A percentile compares a stretch with the other conserved stretches of the same genome.
These are phyloP conservation scores for Hypoxylon sp. DNA, from an alignment of 2,329 filamentous ascomycete species.

Conservation along the genomic window DNA sequence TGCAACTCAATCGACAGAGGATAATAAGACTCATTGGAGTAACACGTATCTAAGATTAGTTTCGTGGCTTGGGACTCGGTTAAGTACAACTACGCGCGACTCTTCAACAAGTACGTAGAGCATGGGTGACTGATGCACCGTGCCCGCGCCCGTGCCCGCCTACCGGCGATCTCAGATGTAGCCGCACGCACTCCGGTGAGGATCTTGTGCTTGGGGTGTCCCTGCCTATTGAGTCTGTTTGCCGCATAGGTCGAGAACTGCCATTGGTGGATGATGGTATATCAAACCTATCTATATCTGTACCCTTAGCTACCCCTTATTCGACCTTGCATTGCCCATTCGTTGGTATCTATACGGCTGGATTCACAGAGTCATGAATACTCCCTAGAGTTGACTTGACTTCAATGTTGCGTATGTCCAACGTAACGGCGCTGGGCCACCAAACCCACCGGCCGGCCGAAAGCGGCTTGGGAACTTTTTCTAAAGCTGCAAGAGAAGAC, in stretches of 20 bases:
- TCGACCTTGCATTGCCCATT: conserved; percentile 9
- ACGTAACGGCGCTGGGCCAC: conserved; percentile 37
- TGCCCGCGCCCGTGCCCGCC: conserved; percentile 15
- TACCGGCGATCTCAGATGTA: conserved; percentile 31
- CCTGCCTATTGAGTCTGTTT: conserved; percentile 18
- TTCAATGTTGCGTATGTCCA: conserved; percentile 37
- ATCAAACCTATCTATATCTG: conserved; percentile 5
- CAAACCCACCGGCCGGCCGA: conserved; percentile 28
- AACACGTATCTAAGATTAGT: background rate
- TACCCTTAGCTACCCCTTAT: background rate
- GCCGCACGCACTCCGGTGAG: conserved; percentile 21
- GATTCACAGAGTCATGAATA: conserved; percentile 33
- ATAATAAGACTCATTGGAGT: conserved; percentile 2
- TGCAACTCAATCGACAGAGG: background rate
- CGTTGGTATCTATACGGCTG: conserved; percentile 5
- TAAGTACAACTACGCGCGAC: conserved; percentile 7
- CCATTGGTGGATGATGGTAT: conserved; percentile 21
- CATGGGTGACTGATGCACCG: conserved; percentile 12
- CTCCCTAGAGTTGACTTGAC: conserved; percentile 26
- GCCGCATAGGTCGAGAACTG: conserved; percentile 9
- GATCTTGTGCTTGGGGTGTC: conserved; percentile 12
- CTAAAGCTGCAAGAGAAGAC: conserved; percentile 28
- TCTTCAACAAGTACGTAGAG: conserved; percentile 9
- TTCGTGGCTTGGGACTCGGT: background rate
- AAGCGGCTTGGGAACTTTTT: conserved; percentile 34